phyloP scores from a whole-genome alignment of 768 basidiomycete species.

The Xanthoconium purpureum region DNA sequence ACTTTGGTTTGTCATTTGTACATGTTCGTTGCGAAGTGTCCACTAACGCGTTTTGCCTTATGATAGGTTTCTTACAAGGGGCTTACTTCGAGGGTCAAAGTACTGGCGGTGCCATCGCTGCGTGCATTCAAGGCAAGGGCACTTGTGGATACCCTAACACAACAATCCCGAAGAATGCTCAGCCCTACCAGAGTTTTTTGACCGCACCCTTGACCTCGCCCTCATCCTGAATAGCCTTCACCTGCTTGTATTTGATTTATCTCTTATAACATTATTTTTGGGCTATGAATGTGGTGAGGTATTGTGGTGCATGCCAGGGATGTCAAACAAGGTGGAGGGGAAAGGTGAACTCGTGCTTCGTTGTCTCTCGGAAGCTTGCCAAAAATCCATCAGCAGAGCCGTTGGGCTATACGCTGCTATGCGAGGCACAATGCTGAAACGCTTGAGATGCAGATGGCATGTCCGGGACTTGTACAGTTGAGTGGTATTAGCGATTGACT shows the following conservation, averaged over 20 bases:
- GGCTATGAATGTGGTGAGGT: too few relatives aligned
- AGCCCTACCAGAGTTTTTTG: slow-evolving; percentile 30
- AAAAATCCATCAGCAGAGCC: too few relatives aligned
- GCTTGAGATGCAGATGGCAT: too few relatives aligned
- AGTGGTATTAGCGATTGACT: too few relatives aligned
- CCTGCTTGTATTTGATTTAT: too few relatives aligned
- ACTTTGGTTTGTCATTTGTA: slow-evolving; percentile 31
- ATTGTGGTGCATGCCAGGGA: too few relatives aligned
- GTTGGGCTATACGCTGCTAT: too few relatives aligned
- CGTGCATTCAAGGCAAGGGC: slow-evolving; percentile 37
- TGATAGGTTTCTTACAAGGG: slow-evolving; percentile 55
- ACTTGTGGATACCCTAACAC: slow-evolving; percentile 28
- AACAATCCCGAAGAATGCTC: slow-evolving; percentile 29
- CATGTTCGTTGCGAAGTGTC: background rate
- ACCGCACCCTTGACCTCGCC: background rate
- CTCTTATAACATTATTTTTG: slow-evolving; percentile 36
- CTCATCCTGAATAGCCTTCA: background rate
- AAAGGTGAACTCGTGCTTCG: too few relatives aligned
- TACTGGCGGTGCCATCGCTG: slow-evolving; percentile 38
- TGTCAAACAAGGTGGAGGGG: too few relatives aligned
- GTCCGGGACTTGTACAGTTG: too few relatives aligned
- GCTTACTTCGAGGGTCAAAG: slow-evolving; percentile 54
- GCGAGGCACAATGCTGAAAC: too few relatives aligned
- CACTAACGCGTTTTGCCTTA: background rate
- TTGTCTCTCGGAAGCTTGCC: too few relatives aligned